Base-by-base conservation (phyloP, 164 flowering plant genomes). In the Magnolia kwangsiensis region DNA sequence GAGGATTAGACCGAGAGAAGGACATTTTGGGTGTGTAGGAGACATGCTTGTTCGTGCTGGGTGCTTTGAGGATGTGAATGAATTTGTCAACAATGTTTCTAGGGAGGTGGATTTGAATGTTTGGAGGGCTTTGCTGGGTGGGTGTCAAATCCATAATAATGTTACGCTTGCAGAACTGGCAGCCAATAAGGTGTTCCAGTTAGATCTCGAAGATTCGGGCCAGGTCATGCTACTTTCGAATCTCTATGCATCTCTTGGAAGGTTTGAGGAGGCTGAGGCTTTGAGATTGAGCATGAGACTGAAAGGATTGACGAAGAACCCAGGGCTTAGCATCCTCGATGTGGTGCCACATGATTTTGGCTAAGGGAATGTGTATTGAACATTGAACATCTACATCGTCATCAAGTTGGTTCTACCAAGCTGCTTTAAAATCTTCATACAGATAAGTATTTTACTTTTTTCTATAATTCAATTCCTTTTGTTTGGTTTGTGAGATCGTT, bases 31-130 rank as follows among this genome's bases (percentile, higher is more conserved):
- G 13, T 83, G 88, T 68, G 23, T 84, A 2, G 79, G 81, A 69
- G 88, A 86, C 80, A 69, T 87, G 80, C 83, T 87, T 66, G 83
- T 84, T 1, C 83, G 84, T 27, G 83, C 86, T 7, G 88, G 87
- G 50, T 78, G 75, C 66, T 81, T 88, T 20, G 74, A 74, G 1
- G 86, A 86, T 51, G 84, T 84, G 13, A 63, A 75, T n/a, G 70
- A 20, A 63, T 72, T 83, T 76, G 74, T 72, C 19, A 67, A 16
- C 23, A 59, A 27, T 10, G 45, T 67, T 20, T 74, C 78, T 1
- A 78, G 70, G 27, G 31, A 29, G 20, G 63, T 68, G 27, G 77
- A 81, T 72, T 72, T 82, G 20, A 71, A 77, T 78, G 75, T 45
- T 55, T 85, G 86, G 83, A 81, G 77, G 74, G 84, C 85, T 73